These are phyloP conservation scores for Tremellales sp. DNA, from an alignment of 1,284 basidiomycete genomes.

Conservation along the genomic window DNA sequence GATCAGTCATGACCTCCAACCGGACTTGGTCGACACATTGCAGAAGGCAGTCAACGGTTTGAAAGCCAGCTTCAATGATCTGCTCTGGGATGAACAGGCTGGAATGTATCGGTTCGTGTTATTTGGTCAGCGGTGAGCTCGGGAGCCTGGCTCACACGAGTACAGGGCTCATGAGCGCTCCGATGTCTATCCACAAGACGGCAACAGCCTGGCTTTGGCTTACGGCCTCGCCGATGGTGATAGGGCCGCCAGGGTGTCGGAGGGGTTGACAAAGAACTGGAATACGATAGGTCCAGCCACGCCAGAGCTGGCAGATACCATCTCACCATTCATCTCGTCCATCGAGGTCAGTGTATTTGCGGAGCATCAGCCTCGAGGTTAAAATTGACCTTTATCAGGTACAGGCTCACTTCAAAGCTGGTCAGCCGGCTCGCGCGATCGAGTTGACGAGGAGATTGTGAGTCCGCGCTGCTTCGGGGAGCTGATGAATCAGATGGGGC, in stretches of 20 bases:
- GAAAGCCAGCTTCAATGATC: no score
- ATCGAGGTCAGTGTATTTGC: not conserved
- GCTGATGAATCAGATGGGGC: not conserved
- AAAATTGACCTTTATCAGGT: no score
- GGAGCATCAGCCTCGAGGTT: not conserved
- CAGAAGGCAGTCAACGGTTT: no score
- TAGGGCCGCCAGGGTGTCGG: not conserved
- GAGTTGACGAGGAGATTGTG: not conserved
- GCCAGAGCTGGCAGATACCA: not conserved
- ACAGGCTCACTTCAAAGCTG: not conserved
- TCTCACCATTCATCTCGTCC: not conserved
- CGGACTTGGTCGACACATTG: not conserved
- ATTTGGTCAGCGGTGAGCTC: not conserved
- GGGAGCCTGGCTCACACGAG: not conserved
- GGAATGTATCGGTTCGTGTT: not conserved
- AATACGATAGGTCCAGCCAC: not conserved
- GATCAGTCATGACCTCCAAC: not conserved
- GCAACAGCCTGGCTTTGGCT: not conserved
- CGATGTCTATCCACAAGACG: not conserved
- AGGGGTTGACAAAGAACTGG: not conserved
- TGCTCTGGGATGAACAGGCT: not conserved
- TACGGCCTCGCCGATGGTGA: not conserved
- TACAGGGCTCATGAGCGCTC: not conserved
- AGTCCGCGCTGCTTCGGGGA: not conserved
- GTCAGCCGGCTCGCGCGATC: not conserved